These are phyloP conservation scores for Lipomyces yarrowii DNA, from an alignment of 1,139 yeast species.

Conservation along the genomic window DNA sequence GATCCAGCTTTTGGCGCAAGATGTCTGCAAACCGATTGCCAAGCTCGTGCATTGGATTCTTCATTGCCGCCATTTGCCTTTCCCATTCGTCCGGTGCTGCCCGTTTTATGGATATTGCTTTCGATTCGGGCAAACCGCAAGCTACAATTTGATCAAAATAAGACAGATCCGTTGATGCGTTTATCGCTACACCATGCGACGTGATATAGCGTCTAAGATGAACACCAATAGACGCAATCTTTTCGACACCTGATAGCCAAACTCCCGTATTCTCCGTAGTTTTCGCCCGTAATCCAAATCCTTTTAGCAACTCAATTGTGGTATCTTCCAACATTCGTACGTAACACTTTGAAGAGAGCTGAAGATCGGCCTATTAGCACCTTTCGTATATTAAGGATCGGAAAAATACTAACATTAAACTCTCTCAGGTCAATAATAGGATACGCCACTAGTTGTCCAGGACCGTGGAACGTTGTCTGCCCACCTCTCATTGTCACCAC, in stretches of 20 bases:
- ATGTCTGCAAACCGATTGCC: slow-evolving; percentile 7
- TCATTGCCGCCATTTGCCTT: not conserved
- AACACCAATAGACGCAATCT: slow-evolving; percentile 89
- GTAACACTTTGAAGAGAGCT: slow-evolving; percentile 69
- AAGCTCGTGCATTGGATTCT: slow-evolving; percentile 4
- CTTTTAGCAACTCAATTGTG: slow-evolving; percentile 55
- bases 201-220: slow-evolving; percentile 84
- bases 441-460: slow-evolving; percentile 90
- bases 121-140: slow-evolving; percentile 77
- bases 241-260: slow-evolving; percentile 65
- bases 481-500: slow-evolving; percentile 93
- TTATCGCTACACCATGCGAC: slow-evolving; percentile 86
- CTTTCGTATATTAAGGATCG: not conserved
- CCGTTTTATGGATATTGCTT: slow-evolving; percentile 53
- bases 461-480: slow-evolving; percentile 94
- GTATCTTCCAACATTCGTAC: slow-evolving; percentile 71
- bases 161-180: slow-evolving; percentile 70
- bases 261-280: slow-evolving; percentile 81
- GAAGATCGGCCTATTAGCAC: not conserved
- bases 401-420: slow-evolving; percentile 42
- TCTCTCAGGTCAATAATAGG: slow-evolving; percentile 73
- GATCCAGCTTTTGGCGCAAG: not conserved
- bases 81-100: slow-evolving; percentile 4
- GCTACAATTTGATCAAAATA: slow-evolving; percentile 72
- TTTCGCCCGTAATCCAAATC: slow-evolving; percentile 51